Base-by-base conservation (phyloP, 305 asterid species). In the Striga hermonthica region DNA sequence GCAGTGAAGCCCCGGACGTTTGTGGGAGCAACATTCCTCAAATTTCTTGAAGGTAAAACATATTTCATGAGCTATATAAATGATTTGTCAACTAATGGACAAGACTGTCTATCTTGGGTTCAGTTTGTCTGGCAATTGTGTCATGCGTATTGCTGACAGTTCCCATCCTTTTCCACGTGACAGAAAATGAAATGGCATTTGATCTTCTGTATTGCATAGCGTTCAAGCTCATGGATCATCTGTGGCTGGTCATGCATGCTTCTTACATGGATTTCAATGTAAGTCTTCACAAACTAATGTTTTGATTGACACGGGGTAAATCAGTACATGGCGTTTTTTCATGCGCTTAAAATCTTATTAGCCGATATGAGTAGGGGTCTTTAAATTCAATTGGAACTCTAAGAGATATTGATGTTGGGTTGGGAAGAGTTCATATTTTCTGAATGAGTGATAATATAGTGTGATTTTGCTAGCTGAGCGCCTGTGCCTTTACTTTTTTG, bases 201-300 rank as follows among this genome's bases (percentile, higher is more conserved):
- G 98, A 89, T 80, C 88, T 92, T 65, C 86, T 92, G 60, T 92
- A 92, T 77, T 92, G 98, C 72, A 89, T 89, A 65, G 68, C 97
- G 4, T 92, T 89, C 90, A 89, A 85, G 91, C 88, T 89, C 77
- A 89, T 92, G 97, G 98, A 92, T 75, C 79, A 80, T 31, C 91
- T 82, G 67, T 92, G 98, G 98, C 95, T 92, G 57, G 79, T 82
- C 69, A 92, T 89, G 98, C 96, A 74, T 73, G 98, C 98, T 41
- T 92, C 98, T 7, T 92, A 91, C 84, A 91, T 91, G 97, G 97
- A 91, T 76, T 89, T 89, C 78, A 92, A 89, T 74, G 97, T 91
- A 82, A 64, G 90, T 80, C 55, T 60, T 69, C 40, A 57, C 53
- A 31, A 45, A 49, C 9, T 70, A 22, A 22, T 22, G 31, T 22